phyloP scores from a whole-genome alignment of 2,329 filamentous ascomycete genomes.

The Sphaerostilbella broomeana region DNA sequence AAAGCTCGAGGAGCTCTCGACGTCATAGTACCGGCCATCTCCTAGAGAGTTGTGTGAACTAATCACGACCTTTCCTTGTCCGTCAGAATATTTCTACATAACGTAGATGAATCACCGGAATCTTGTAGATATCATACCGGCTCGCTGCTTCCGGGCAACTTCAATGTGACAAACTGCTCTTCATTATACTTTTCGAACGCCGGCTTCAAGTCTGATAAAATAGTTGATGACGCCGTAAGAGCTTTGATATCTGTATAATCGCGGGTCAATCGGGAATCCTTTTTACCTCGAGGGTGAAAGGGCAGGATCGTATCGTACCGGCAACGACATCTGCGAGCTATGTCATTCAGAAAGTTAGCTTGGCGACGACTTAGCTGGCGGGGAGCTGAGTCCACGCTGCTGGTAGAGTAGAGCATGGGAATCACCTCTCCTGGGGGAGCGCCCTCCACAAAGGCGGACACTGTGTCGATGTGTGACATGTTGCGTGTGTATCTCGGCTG shows the following conservation, averaged over 20 bases:
- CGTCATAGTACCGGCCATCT: conserved; percentile 80
- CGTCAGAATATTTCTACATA: neutral
- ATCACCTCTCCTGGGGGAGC: conserved; percentile 90
- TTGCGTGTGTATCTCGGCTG: neutral
- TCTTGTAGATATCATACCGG: conserved; percentile 21
- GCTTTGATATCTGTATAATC: conserved; percentile 71
- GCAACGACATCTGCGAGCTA: conserved; percentile 84
- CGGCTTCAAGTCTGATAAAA: conserved; percentile 67
- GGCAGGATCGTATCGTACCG: conserved; percentile 45
- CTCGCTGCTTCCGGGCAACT: conserved; percentile 80
- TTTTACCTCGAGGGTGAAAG: neutral
- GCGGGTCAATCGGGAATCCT: conserved; percentile 17
- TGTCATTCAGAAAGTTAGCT: conserved; percentile 23
- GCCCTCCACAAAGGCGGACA: conserved; percentile 85
- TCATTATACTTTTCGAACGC: conserved; percentile 96
- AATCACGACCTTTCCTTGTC: conserved; percentile 58
- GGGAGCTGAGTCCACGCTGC: conserved; percentile 2
- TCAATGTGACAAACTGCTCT: conserved; percentile 81
- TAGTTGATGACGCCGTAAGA: conserved; percentile 62
- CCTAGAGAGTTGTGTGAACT: conserved; percentile 81
- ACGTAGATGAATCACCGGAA: neutral
- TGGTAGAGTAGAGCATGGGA: neutral
- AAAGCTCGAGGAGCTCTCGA: conserved; percentile 82
- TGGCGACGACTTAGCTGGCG: conserved; percentile 16
- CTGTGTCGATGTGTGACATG: conserved; percentile 37